Conservation (phyloP, 345 rosid species). For the Odontarrhena argentea region DNA sequence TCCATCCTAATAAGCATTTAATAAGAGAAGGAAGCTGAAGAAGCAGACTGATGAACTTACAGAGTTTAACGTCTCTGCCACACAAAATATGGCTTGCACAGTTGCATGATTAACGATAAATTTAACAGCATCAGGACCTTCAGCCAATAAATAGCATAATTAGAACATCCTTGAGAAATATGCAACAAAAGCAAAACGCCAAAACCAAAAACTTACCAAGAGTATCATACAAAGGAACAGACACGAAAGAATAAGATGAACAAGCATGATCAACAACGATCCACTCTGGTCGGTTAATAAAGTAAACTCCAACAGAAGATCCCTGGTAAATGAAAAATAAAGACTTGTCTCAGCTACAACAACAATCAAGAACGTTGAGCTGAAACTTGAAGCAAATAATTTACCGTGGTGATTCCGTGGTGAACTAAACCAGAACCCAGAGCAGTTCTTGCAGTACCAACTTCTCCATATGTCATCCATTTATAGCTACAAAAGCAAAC, state of each 20-base stretch:
- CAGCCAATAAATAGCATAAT: conserved; percentile 17
- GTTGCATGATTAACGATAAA: conserved; percentile 83
- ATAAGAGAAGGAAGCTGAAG: neutral
- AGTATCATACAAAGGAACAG: conserved; percentile 97
- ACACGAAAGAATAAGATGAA: conserved; percentile 78
- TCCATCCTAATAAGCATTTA: neutral
- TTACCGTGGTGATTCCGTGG: conserved; percentile 73
- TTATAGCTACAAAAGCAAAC: conserved; percentile 56
- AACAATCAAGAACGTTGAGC: no score
- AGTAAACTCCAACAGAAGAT: conserved; percentile 80
- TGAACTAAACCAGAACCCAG: conserved; percentile 79
- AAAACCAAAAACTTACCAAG: conserved; percentile 60
- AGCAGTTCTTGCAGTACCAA: conserved; percentile 78
- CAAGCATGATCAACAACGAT: conserved; percentile 93
- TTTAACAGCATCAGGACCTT: conserved; percentile 98
- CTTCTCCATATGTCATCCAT: conserved; percentile 99
- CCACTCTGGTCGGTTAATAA: conserved; percentile 97
- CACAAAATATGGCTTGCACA: conserved; percentile 85
- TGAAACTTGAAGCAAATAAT: neutral
- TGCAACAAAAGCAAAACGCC: conserved; percentile 10
- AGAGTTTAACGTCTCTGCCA: conserved; percentile 70
- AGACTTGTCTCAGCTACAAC: conserved; percentile 9
- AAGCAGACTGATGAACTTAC: conserved; percentile 49
- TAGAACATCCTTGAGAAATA: conserved; percentile 17
- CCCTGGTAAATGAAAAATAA: conserved; percentile 52